Evolutionary conservation across 352 stramenopile species (phyloP).

Genomic region (Phytophthora chlamydospora): DNA sequence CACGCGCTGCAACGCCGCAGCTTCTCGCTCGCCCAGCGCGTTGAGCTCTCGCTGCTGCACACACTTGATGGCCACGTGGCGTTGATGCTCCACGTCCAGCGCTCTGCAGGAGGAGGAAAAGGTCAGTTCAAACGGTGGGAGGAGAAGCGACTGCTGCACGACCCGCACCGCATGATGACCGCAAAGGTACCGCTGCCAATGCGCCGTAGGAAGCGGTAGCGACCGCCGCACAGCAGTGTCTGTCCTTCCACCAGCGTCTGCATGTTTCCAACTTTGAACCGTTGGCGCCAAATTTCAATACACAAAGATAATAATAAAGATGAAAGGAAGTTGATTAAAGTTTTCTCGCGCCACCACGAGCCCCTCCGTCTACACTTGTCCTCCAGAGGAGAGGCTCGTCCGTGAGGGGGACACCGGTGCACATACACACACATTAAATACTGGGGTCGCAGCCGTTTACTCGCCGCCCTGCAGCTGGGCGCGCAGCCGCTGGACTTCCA

Average conservation of each 20-base stretch:
- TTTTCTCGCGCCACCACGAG: conserved; percentile 11
- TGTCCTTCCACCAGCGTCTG: conserved; percentile 71
- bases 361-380: conserved; percentile 21
- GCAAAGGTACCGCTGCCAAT: conserved; percentile 76
- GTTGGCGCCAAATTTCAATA: too few relatives aligned
- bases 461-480: conserved; percentile 46
- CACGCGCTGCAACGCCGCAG: conserved; percentile 45
- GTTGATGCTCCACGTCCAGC: conserved; percentile 46
- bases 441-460: conserved; percentile 15
- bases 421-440: conserved; percentile 38
- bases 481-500: conserved; percentile 71
- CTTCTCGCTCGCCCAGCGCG: conserved; percentile 66
- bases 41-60: conserved; percentile 53
- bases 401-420: conserved; percentile 19
- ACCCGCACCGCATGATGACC: conserved; percentile 63
- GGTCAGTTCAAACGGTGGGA: neutral
- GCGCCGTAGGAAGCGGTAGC: conserved; percentile 77
- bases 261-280: conserved; percentile 4
- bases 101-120: conserved; percentile 35
- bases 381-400: conserved; percentile 15
- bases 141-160: neutral
- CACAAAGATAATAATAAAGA: neutral
- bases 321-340: conserved; percentile 6
- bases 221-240: conserved; percentile 61
- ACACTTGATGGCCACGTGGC: conserved; percentile 77